Evolutionary conservation across 768 basidiomycete species (phyloP), one percentile per base, ranked within the genome.

Genomic region (Hemileccinum rubropunctum): DNA sequence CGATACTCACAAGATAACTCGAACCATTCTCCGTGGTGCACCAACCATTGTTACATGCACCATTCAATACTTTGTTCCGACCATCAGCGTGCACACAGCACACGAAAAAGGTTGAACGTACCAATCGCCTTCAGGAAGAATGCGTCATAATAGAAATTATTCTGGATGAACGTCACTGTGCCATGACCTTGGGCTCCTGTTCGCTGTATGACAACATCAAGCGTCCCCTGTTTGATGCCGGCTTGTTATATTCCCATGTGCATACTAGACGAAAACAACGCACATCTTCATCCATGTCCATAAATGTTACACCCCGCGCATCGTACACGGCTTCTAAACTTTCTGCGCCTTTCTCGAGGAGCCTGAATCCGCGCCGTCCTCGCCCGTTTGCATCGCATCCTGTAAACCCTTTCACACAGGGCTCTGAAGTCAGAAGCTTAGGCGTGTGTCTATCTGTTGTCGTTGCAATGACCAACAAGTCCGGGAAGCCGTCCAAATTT

Each of bases 61-160:
- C 95, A 58, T 98, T 98, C 32, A 98, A 71, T 0, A 97, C 94
- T 94, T n/a, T 57, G 28, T 18, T 14, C 32, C 17, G 28, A 13
- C 41, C 21, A 39, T 54, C 50, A 58, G 20, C 36, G 30, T 8
- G 13, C 11, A 45, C n/a, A 30, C 33, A 21, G 47, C 36, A 33
- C 23, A 38, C 28, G 34, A 26, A 15, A 20, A 20, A 35, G 6
- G 8, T 13, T 46, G 10, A 20, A 70, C 83, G 38, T 37, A 95
- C 95, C 87, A 37, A 94, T 89, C 3, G 97, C 92, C 64, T 98
- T 98, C 45, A 98, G 76, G 80, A 98, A 99, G 75, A 99, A 99
- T 0, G 97, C 95, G 57, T 99, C 97, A 63, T 94, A 94, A 61
- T 95, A 98, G 61, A 95, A 91, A 67, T 98, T 98, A 63, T 99